Conservation (phyloP, 2,329 filamentous ascomycete species). For the Fusarium duplospermum region DNA sequence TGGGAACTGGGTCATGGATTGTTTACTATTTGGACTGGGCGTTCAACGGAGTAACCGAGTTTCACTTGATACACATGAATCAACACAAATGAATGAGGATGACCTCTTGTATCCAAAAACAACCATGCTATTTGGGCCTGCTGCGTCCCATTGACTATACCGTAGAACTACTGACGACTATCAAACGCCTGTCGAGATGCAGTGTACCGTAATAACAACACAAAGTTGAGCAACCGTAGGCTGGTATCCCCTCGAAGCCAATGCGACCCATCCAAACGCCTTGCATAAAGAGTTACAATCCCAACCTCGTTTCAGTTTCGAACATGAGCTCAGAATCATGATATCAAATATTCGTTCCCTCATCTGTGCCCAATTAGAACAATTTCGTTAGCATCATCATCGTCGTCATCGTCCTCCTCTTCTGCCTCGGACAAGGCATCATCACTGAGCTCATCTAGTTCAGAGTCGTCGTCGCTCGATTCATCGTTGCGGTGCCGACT, state of each 20-base stretch:
- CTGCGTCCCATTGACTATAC: constrained; percentile 14
- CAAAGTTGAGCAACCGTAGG: constrained; percentile 15
- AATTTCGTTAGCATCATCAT: constrained; percentile 64
- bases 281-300: constrained; percentile 30
- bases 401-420: constrained; percentile 60
- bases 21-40: not conserved
- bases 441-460: constrained; percentile 56
- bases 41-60: constrained; percentile 22
- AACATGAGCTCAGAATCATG: constrained; percentile 10
- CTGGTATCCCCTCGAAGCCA: constrained; percentile 23
- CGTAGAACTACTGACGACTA: constrained; percentile 2
- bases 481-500: constrained; percentile 59
- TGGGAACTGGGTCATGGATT: constrained; percentile 1
- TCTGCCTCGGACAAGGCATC: constrained; percentile 54
- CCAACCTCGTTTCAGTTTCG: constrained; percentile 3
- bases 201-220: constrained; percentile 26
- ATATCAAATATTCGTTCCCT: constrained; percentile 37
- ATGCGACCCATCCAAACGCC: constrained; percentile 39
- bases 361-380: constrained; percentile 62
- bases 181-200: constrained; percentile 30
- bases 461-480: constrained; percentile 60
- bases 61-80: not conserved
- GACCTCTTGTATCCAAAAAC: constrained; percentile 6
- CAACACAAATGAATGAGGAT: not conserved
- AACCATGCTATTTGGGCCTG: constrained; percentile 10